These are phyloP conservation scores for Colletotrichum acutatum DNA, from an alignment of 2,329 filamentous ascomycete genomes.

Conservation along the genomic window DNA sequence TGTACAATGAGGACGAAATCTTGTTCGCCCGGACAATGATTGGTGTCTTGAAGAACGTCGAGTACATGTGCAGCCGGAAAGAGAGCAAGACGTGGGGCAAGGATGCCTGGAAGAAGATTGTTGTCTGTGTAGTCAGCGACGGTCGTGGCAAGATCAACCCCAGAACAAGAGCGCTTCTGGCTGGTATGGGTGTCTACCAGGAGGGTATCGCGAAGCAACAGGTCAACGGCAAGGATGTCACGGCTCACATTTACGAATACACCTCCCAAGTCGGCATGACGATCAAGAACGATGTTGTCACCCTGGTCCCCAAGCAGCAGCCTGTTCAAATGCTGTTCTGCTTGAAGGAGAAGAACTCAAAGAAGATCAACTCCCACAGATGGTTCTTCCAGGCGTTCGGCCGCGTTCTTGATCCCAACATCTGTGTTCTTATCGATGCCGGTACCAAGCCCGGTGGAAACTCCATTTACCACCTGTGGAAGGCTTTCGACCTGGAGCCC, in stretches of 20 bases:
- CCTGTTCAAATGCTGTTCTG: constrained; percentile 98
- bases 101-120: constrained; percentile 99
- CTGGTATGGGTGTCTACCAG: constrained; percentile 95
- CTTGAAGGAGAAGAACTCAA: constrained; percentile 99
- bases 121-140: constrained; percentile 96
- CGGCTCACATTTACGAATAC: constrained; percentile 97
- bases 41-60: constrained; percentile 98
- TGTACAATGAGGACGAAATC: constrained; percentile 99
- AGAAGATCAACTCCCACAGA: constrained; percentile 99
- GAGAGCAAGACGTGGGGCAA: constrained; percentile 98
- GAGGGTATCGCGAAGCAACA: constrained; percentile 99
- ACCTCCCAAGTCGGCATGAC: constrained; percentile 87
- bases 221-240: constrained; percentile 96
- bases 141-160: constrained; percentile 97
- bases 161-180: constrained; percentile 87
- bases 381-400: constrained; percentile 99
- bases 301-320: constrained; percentile 84
- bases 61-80: constrained; percentile 94
- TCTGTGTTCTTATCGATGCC: constrained; percentile 95
- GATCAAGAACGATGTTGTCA: constrained; percentile 90
- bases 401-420: constrained; percentile 90
- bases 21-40: constrained; percentile 95
- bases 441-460: constrained; percentile 94
- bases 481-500: constrained; percentile 96
- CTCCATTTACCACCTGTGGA: constrained; percentile 98